phyloP scores from a whole-genome alignment of 805 yeast species.

The Metahyphopichia silvanorum region DNA sequence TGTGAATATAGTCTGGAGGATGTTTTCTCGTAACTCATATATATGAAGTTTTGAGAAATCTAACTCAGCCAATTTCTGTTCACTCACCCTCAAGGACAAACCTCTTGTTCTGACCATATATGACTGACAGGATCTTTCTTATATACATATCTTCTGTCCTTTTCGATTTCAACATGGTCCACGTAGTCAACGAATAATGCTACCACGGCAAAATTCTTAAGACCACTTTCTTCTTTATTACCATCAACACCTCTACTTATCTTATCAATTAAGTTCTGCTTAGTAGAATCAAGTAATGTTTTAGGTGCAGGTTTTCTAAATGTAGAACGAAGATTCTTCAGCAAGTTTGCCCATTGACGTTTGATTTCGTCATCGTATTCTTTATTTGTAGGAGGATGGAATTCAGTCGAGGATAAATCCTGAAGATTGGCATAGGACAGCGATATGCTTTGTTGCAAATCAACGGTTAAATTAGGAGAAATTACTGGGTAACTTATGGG shows the following conservation, averaged over 20 bases:
- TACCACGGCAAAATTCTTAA: slow-evolving; percentile 65
- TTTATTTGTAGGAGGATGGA: slow-evolving; percentile 46
- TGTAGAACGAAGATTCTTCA: slow-evolving; percentile 57
- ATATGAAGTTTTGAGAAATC: too few relatives aligned
- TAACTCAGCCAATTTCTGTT: too few relatives aligned
- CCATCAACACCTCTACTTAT: slow-evolving; percentile 85
- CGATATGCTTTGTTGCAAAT: slow-evolving; percentile 15
- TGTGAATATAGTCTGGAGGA: too few relatives aligned
- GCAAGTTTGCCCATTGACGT: slow-evolving; percentile 61
- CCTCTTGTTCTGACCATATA: slow-evolving; percentile 70
- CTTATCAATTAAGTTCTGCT: slow-evolving; percentile 59
- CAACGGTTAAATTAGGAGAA: slow-evolving; percentile 21
- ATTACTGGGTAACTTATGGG: slow-evolving; percentile 25
- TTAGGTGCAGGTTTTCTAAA: slow-evolving; percentile 77
- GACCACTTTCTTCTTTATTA: slow-evolving; percentile 55
- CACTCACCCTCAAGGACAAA: slow-evolving; percentile 63
- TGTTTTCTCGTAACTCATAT: too few relatives aligned
- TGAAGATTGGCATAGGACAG: slow-evolving; percentile 26
- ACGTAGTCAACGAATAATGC: slow-evolving; percentile 68
- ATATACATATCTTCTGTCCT: slow-evolving; percentile 52
- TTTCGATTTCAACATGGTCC: slow-evolving; percentile 62
- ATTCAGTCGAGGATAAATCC: slow-evolving; percentile 20
- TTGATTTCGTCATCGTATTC: slow-evolving; percentile 69
- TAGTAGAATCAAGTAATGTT: slow-evolving; percentile 51
- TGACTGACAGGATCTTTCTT: slow-evolving; percentile 53